These are phyloP conservation scores for Plasmodium gonderi DNA, from an alignment of 169 alveolate species.

Conservation along the genomic window DNA sequence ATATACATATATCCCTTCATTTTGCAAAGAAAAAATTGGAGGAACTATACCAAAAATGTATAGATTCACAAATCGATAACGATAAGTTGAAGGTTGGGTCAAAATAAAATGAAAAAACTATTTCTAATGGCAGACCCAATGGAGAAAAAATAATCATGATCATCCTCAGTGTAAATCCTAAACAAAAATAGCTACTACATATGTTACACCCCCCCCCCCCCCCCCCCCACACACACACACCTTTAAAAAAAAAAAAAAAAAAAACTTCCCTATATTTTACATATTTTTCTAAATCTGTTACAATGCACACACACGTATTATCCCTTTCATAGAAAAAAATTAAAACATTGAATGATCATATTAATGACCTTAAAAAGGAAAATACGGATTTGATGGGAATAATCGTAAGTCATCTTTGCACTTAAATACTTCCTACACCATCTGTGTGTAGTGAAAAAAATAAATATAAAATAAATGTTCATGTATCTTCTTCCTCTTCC, in stretches of 20 bases:
- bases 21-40: constrained; percentile 41
- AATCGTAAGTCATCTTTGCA: constrained; percentile 6
- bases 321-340: constrained; percentile 21
- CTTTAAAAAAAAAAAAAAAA: too few relatives aligned
- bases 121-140: neutral
- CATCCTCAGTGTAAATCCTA: too few relatives aligned
- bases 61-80: constrained; percentile 41
- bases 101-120: neutral
- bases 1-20: neutral
- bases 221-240: neutral
- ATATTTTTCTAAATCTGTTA: too few relatives aligned
- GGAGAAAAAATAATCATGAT: too few relatives aligned
- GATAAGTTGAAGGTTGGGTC: constrained; percentile 29
- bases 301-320: neutral
- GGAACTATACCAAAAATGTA: constrained; percentile 36
- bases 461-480: too few relatives aligned
- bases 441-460: neutral
- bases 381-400: constrained; percentile 1
- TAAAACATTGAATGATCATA: constrained; percentile 7
- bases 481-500: too few relatives aligned
- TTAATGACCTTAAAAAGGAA: constrained; percentile 49
- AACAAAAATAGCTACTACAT: neutral
- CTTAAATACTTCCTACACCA: neutral
- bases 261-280: too few relatives aligned
- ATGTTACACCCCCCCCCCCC: neutral